phyloP scores from a whole-genome alignment of 73 alveolate genomes.

The Paramecium bursaria region DNA sequence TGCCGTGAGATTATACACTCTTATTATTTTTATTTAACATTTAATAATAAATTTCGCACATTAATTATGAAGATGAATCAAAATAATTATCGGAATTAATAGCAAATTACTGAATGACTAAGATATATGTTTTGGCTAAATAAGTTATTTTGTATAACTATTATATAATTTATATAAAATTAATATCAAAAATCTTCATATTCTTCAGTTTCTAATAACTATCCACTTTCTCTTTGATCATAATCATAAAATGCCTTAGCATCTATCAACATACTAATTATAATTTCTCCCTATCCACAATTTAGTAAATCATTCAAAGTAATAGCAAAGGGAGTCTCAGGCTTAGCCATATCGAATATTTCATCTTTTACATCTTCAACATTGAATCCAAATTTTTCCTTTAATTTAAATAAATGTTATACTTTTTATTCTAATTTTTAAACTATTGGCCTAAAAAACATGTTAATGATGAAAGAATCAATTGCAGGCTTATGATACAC shows the following conservation, averaged over 20 bases:
- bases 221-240: conserved; percentile 97
- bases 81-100: too few species aligned
- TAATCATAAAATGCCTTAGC: conserved; percentile 98
- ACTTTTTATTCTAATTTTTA: conserved; percentile 80
- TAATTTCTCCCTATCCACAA: conserved; percentile 90
- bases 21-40: too few species aligned
- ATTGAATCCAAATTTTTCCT: conserved; percentile 86
- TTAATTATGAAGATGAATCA: too few species aligned
- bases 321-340: conserved; percentile 83
- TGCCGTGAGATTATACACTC: too few species aligned
- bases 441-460: conserved; percentile 91
- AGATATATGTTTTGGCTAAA: too few species aligned
- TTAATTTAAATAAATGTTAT: neutral
- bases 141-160: too few species aligned
- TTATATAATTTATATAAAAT: too few species aligned
- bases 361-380: conserved; percentile 96
- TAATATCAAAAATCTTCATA: conserved; percentile 66
- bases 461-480: conserved; percentile 94
- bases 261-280: conserved; percentile 94
- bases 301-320: conserved; percentile 83
- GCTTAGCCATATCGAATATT: conserved; percentile 96
- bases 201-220: conserved; percentile 64
- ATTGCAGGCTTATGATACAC: conserved; percentile 91
- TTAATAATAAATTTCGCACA: too few species aligned
- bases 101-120: too few species aligned